Evolutionary conservation across 2,329 filamentous ascomycete species (phyloP).

Genomic region (Cryphonectria naterciae): DNA sequence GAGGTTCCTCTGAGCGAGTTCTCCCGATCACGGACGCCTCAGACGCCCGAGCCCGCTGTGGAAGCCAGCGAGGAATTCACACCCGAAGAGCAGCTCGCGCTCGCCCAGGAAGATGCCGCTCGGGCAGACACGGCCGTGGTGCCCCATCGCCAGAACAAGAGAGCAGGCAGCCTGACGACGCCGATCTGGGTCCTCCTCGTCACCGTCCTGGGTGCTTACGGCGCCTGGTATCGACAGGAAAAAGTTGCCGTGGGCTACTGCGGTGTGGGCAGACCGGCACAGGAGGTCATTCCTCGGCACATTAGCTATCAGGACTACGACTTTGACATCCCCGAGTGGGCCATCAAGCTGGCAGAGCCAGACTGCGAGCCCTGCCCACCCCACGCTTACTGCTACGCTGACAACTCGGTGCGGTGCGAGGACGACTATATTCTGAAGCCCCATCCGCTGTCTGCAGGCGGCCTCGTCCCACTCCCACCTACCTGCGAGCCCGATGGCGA

Average conservation of each 20-base stretch:
- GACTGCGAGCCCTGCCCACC: constrained; percentile 87
- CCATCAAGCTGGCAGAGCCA: constrained; percentile 71
- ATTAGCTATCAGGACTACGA: constrained; percentile 41
- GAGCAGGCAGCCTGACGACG: constrained; percentile 55
- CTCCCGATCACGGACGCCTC: constrained; percentile 40
- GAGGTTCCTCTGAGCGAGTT: constrained; percentile 56
- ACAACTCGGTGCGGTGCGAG: constrained; percentile 80
- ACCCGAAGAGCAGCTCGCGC: constrained; percentile 82
- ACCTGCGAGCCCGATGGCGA: constrained; percentile 95
- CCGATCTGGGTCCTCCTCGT: constrained; percentile 74
- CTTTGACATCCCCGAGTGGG: constrained; percentile 73
- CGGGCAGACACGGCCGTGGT: constrained; percentile 53
- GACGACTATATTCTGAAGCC: constrained; percentile 82
- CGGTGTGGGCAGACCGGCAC: constrained; percentile 72
- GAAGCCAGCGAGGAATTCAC: constrained; percentile 91
- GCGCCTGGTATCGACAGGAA: constrained; percentile 86
- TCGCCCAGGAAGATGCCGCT: constrained; percentile 69
- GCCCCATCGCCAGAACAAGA: constrained; percentile 46
- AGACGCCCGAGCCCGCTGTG: constrained; percentile 44
- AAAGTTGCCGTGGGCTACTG: constrained; percentile 97
- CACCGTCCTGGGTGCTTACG: constrained; percentile 73
- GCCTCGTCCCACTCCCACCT: constrained; percentile 81
- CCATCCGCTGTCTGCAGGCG: constrained; percentile 81
- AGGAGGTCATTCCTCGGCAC: constrained; percentile 52
- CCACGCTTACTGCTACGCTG: constrained; percentile 85